phyloP scores from a whole-genome alignment of 2,329 filamentous ascomycete species.

The Sclerotinia borealis region DNA sequence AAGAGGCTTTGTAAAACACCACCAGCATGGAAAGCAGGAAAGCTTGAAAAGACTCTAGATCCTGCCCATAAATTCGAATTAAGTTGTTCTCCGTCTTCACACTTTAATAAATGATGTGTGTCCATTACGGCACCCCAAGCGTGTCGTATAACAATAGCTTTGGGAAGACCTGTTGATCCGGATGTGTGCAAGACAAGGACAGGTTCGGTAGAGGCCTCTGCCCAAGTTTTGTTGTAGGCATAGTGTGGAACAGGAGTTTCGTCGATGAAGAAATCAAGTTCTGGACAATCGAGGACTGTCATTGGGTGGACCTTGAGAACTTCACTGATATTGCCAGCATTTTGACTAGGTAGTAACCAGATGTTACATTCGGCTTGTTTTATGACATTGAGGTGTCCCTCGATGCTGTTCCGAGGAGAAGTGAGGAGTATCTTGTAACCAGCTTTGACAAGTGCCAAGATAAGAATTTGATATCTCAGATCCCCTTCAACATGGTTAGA shows the following conservation, averaged over 20 bases:
- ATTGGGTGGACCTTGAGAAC: not conserved
- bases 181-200: conserved; percentile 17
- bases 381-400: conserved; percentile 12
- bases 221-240: conserved; percentile 22
- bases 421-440: conserved; percentile 9
- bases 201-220: conserved; percentile 16
- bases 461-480: conserved; percentile 9
- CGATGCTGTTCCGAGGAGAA: conserved; percentile 4
- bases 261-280: conserved; percentile 6
- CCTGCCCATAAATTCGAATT: not conserved
- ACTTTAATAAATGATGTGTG: not conserved
- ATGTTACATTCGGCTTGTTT: not conserved
- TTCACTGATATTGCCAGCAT: not conserved
- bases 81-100: not conserved
- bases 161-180: conserved; percentile 18
- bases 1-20: not conserved
- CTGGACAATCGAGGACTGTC: conserved; percentile 4
- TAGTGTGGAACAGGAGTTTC: conserved; percentile 9
- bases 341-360: conserved; percentile 3
- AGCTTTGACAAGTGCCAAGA: conserved; percentile 5
- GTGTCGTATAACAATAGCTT: conserved; percentile 12
- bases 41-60: not conserved
- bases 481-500: conserved; percentile 1
- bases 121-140: not conserved
- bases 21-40: conserved; percentile 7